Percentiles rank a stretch among this genome's conserved stretches.
Evolutionary conservation across 2,329 filamentous ascomycete species (phyloP).

Genomic region (Pyricularia pennisetigena): DNA sequence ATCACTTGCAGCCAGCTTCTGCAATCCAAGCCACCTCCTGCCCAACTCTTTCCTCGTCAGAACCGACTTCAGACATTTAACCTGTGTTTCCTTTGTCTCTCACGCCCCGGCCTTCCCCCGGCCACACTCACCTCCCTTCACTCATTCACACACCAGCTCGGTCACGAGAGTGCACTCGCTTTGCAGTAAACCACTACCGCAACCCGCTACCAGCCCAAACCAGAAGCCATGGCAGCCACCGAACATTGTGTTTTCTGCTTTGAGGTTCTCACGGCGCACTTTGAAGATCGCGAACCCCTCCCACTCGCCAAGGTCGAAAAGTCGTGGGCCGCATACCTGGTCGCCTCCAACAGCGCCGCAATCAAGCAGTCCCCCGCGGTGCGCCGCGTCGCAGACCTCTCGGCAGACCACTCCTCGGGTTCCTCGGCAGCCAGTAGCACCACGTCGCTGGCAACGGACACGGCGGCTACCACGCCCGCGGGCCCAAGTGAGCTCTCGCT

Average conservation of each 20-base stretch:
- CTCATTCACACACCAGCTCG: background rate
- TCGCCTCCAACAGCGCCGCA: conserved; percentile 8
- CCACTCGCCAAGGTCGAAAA: conserved; percentile 59
- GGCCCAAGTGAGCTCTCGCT: background rate
- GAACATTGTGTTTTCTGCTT: conserved; percentile 92
- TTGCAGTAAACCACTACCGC: background rate
- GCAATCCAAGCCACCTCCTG: background rate
- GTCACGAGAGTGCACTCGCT: background rate
- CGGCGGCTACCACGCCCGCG: conserved; percentile 13
- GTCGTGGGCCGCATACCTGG: conserved; percentile 41
- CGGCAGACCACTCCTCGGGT: conserved; percentile 21
- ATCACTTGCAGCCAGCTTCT: background rate
- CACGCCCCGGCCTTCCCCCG: background rate
- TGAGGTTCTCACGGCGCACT: conserved; percentile 69
- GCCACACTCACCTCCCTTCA: background rate
- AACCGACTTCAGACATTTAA: background rate
- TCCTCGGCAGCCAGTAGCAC: conserved; percentile 17
- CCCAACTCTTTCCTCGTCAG: background rate
- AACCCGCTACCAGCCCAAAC: background rate
- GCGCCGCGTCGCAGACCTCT: conserved; percentile 26
- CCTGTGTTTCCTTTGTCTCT: background rate
- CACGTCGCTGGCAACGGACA: conserved; percentile 20
- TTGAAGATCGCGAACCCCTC: conserved; percentile 59
- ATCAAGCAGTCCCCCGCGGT: conserved; percentile 30
- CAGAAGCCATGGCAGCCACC: conserved; percentile 60